Percentiles rank a stretch among this genome's conserved stretches.
These are phyloP conservation scores for Verticillium zaregamsianum DNA, from an alignment of 2,329 filamentous ascomycete genomes.

Conservation along the genomic window DNA sequence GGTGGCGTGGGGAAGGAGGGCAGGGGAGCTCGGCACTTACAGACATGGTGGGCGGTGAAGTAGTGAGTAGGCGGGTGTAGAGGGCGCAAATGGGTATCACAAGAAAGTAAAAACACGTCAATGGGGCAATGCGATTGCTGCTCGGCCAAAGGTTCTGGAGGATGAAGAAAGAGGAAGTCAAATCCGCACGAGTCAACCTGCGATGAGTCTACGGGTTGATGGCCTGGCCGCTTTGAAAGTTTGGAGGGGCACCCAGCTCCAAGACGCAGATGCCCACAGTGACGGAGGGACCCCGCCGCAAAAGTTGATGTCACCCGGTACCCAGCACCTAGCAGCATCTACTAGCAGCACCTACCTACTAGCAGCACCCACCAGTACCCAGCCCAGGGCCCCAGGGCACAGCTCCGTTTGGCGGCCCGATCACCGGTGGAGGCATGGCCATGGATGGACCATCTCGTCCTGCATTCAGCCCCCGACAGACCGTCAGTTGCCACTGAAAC, in stretches of 20 bases:
- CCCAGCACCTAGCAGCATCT: neutral
- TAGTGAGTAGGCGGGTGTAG: neutral
- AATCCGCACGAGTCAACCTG: neutral
- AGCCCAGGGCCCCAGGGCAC: too few species aligned
- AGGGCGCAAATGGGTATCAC: neutral
- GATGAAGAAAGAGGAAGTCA: neutral
- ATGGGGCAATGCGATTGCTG: neutral
- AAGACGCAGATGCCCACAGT: neutral
- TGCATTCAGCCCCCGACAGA: neutral
- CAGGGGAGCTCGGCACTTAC: conserved; percentile 19
- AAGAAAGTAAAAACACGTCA: neutral
- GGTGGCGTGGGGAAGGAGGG: neutral
- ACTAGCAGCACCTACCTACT: too few species aligned
- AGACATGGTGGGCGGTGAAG: conserved; percentile 22
- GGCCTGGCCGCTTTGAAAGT: neutral
- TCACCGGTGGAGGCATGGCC: neutral
- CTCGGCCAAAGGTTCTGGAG: neutral
- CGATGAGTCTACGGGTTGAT: neutral
- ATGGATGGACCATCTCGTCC: neutral
- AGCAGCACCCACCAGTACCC: too few species aligned
- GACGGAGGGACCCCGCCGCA: neutral
- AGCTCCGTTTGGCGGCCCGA: neutral
- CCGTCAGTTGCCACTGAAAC: neutral
- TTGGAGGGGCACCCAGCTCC: neutral
- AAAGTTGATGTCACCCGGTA: neutral